phyloP scores from a whole-genome alignment of 2,329 filamentous ascomycete genomes.

The Fusarium metavorans region DNA sequence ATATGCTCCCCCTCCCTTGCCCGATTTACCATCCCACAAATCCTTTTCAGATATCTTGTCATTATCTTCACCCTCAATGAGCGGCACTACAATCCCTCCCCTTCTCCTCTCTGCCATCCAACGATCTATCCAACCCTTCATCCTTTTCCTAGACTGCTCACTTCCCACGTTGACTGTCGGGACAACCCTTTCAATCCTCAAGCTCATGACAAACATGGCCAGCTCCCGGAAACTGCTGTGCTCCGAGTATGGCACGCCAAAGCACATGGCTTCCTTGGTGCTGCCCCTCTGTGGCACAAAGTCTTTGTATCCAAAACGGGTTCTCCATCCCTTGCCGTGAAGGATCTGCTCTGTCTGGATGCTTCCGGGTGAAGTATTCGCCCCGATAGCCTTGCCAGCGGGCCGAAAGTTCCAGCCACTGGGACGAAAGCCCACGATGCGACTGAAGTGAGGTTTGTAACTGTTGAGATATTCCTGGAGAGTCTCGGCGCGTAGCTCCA shows the following conservation, averaged over 20 bases:
- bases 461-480: slow-evolving; percentile 87
- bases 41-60: slow-evolving; percentile 42
- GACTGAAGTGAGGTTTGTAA: slow-evolving; percentile 84
- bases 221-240: slow-evolving; percentile 95
- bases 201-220: slow-evolving; percentile 89
- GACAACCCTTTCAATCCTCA: slow-evolving; percentile 89
- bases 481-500: slow-evolving; percentile 93
- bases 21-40: slow-evolving; percentile 56
- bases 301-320: slow-evolving; percentile 77
- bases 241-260: slow-evolving; percentile 95
- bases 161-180: slow-evolving; percentile 89
- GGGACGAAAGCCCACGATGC: slow-evolving; percentile 90
- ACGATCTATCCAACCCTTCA: slow-evolving; percentile 74
- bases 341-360: slow-evolving; percentile 64
- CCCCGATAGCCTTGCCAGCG: slow-evolving; percentile 66
- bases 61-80: slow-evolving; percentile 55
- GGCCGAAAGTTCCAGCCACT: slow-evolving; percentile 95
- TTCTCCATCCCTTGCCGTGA: slow-evolving; percentile 77
- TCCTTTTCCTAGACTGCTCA: slow-evolving; percentile 66
- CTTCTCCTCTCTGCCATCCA: slow-evolving; percentile 70
- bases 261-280: slow-evolving; percentile 85
- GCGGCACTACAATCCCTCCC: slow-evolving; percentile 63
- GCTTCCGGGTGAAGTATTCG: slow-evolving; percentile 61
- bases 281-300: slow-evolving; percentile 86
- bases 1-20: slow-evolving; percentile 54